Conservation (phyloP, 2,329 filamentous ascomycete genomes). For the Xylariaceae sp. region DNA sequence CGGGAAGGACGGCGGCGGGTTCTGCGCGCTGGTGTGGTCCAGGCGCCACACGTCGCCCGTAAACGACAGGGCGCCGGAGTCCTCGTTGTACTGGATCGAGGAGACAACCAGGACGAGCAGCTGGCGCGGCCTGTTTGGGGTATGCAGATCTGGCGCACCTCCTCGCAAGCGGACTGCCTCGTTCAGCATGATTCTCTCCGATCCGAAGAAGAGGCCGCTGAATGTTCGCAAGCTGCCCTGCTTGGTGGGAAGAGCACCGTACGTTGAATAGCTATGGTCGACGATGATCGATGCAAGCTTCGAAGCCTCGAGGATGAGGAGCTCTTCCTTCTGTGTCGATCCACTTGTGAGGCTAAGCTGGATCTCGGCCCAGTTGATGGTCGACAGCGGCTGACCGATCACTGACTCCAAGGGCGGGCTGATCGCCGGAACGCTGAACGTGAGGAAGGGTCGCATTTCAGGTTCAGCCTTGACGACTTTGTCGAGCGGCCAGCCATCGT, state of each 20-base stretch:
- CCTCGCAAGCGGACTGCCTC: conserved; percentile 42
- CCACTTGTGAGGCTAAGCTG: conserved; percentile 23
- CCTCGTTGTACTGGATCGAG: conserved; percentile 24
- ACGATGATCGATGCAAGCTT: conserved; percentile 43
- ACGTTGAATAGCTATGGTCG: conserved; percentile 42
- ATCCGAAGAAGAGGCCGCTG: conserved; percentile 43
- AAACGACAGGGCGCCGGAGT: conserved; percentile 12
- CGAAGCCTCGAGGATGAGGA: conserved; percentile 40
- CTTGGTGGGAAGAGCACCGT: conserved; percentile 27
- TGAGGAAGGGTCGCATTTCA: conserved; percentile 42
- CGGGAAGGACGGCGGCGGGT: conserved; percentile 1
- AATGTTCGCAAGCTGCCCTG: conserved; percentile 25
- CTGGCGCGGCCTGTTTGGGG: conserved; percentile 12
- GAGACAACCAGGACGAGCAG: conserved; percentile 28
- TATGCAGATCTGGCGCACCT: conserved; percentile 29
- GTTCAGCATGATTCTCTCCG: conserved; percentile 39
- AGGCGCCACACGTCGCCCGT: conserved; percentile 22
- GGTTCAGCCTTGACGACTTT: conserved; percentile 30
- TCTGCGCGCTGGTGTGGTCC: conserved; percentile 10
- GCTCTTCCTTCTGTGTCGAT: conserved; percentile 31
- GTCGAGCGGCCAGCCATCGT: conserved; percentile 29
- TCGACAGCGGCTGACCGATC: conserved; percentile 31
- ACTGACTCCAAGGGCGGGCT: conserved; percentile 27
- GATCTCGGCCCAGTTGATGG: conserved; percentile 35
- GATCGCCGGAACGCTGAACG: conserved; percentile 42